phyloP scores from a whole-genome alignment of 2,329 filamentous ascomycete species.

The Aspergillus texensis region DNA sequence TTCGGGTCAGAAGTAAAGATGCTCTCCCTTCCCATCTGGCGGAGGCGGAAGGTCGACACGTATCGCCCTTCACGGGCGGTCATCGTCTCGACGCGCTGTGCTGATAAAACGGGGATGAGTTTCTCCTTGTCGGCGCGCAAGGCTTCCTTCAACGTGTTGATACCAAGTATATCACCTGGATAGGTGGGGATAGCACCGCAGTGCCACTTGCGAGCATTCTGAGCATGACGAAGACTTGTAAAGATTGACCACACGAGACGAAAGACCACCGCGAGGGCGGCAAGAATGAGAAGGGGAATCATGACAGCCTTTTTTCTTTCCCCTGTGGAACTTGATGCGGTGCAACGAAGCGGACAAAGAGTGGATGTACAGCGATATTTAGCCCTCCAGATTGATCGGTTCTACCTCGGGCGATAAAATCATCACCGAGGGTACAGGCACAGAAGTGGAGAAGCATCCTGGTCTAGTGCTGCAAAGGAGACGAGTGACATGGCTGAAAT shows the following conservation, averaged over 20 bases:
- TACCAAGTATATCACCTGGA: slow-evolving; percentile 32
- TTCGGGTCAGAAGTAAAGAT: slow-evolving; percentile 40
- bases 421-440: neutral
- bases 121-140: slow-evolving; percentile 30
- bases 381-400: neutral
- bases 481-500: neutral
- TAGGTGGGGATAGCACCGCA: slow-evolving; percentile 29
- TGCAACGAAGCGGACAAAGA: neutral
- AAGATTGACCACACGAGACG: slow-evolving; percentile 26
- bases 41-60: slow-evolving; percentile 29
- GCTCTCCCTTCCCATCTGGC: slow-evolving; percentile 27
- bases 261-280: slow-evolving; percentile 27
- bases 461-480: neutral
- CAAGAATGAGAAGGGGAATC: slow-evolving; percentile 25
- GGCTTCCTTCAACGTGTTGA: slow-evolving; percentile 25
- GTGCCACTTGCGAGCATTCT: slow-evolving; percentile 28
- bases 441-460: neutral
- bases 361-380: neutral
- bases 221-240: slow-evolving; percentile 28
- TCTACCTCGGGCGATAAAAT: neutral
- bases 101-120: slow-evolving; percentile 23
- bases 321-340: neutral
- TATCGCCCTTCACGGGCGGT: slow-evolving; percentile 27
- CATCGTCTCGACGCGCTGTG: slow-evolving; percentile 24
- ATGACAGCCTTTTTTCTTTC: slow-evolving; percentile 15